Evolutionary conservation across 2,329 filamentous ascomycete species (phyloP).

Genomic region (Colletotrichum sp.): DNA sequence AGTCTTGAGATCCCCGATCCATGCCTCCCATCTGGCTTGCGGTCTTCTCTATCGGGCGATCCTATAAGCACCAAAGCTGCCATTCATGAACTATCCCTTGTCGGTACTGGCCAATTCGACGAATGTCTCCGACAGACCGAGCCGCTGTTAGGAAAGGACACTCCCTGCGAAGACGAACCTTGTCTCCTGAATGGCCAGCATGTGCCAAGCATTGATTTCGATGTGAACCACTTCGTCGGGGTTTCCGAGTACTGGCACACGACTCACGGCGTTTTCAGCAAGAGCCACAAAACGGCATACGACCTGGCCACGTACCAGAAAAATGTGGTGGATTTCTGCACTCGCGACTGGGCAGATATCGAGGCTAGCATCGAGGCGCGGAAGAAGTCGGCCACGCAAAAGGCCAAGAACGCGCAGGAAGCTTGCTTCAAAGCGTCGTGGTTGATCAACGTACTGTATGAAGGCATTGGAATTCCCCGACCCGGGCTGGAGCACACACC

Average conservation of each 20-base stretch:
- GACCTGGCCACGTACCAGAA: constrained; percentile 90
- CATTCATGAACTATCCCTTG: constrained; percentile 56
- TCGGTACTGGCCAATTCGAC: constrained; percentile 87
- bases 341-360: constrained; percentile 81
- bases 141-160: constrained; percentile 88
- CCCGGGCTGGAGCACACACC: constrained; percentile 74
- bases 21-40: constrained; percentile 82
- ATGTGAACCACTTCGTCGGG: constrained; percentile 96
- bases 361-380: constrained; percentile 66
- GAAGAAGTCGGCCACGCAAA: constrained; percentile 78
- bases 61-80: constrained; percentile 40
- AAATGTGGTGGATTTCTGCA: constrained; percentile 85
- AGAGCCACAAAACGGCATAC: constrained; percentile 76
- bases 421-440: constrained; percentile 98
- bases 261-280: constrained; percentile 90
- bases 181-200: constrained; percentile 92
- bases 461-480: constrained; percentile 92
- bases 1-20: constrained; percentile 82
- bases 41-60: constrained; percentile 75
- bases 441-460: constrained; percentile 95
- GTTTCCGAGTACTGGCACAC: constrained; percentile 99
- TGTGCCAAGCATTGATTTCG: constrained; percentile 94
- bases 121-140: constrained; percentile 84
- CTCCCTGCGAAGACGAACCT: constrained; percentile 80
- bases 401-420: constrained; percentile 79